These are phyloP conservation scores for Lactarius akahatsu DNA, from an alignment of 768 basidiomycete genomes.

Conservation along the genomic window DNA sequence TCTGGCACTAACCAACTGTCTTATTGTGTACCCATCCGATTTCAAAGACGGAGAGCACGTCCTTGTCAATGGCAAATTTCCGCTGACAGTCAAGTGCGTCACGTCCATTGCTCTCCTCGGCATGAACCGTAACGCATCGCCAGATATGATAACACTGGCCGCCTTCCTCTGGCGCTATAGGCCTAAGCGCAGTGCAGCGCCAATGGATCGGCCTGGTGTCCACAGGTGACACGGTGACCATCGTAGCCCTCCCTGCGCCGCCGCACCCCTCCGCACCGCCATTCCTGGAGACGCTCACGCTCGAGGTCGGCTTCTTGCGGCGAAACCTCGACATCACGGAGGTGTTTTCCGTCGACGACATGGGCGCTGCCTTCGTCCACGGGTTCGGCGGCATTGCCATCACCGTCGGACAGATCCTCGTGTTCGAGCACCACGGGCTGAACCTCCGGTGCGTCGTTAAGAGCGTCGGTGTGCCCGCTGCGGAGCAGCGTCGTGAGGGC, in stretches of 20 bases:
- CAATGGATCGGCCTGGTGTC: conserved; percentile 79
- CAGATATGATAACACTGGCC: conserved; percentile 79
- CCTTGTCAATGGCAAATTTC: conserved; percentile 67
- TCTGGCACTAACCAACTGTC: conserved; percentile 76
- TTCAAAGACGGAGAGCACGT: conserved; percentile 74
- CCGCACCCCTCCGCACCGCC: conserved; percentile 51
- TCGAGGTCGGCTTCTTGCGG: conserved; percentile 70
- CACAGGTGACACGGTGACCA: conserved; percentile 68
- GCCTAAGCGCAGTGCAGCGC: conserved; percentile 74
- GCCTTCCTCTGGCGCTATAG: conserved; percentile 65
- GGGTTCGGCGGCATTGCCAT: conserved; percentile 74
- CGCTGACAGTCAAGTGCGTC: conserved; percentile 70
- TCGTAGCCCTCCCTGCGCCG: conserved; percentile 55
- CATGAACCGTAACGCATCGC: neutral
- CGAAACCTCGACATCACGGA: conserved; percentile 55
- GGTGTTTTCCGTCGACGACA: conserved; percentile 83
- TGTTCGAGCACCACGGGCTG: conserved; percentile 87
- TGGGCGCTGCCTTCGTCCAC: conserved; percentile 68
- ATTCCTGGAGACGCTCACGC: conserved; percentile 76
- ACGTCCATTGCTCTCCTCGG: neutral
- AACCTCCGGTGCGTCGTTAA: conserved; percentile 72
- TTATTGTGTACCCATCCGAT: conserved; percentile 77
- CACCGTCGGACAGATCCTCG: conserved; percentile 63
- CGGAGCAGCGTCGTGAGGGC: conserved; percentile 55
- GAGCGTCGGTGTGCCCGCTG: conserved; percentile 53